phyloP scores from a whole-genome alignment of 176 grass and related monocot species.

The Rhynchospora pubera region DNA sequence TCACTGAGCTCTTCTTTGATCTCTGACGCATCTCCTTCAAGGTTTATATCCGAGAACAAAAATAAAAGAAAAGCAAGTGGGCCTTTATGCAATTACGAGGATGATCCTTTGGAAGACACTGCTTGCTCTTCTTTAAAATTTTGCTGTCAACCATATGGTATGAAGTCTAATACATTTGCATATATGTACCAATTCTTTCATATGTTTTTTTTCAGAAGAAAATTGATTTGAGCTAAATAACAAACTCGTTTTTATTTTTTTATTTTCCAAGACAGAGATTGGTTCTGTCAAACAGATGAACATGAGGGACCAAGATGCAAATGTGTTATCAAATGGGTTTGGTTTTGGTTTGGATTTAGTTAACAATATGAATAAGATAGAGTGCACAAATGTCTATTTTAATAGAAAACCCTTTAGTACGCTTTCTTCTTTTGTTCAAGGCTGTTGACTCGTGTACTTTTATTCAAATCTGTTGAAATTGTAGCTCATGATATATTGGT shows the following conservation, averaged over 20 bases:
- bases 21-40: conserved; percentile 19
- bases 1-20: conserved; percentile 11
- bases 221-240: neutral
- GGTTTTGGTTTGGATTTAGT: conserved; percentile 18
- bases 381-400: conserved; percentile 16
- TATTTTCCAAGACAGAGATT: conserved; percentile 13
- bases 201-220: neutral
- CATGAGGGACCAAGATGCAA: neutral
- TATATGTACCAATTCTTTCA: neutral
- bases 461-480: neutral
- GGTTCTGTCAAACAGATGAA: neutral
- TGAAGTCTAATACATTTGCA: neutral
- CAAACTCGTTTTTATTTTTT: neutral
- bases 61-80: conserved; percentile 19
- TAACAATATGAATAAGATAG: conserved; percentile 13
- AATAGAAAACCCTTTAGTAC: conserved; percentile 26
- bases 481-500: neutral
- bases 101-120: conserved; percentile 70
- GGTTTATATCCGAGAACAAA: neutral
- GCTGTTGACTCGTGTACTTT: conserved; percentile 5
- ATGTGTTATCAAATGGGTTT: conserved; percentile 9
- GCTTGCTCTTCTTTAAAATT: conserved; percentile 40
- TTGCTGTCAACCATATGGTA: conserved; percentile 24
- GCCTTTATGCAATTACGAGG: conserved; percentile 10
- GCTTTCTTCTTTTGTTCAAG: neutral